Conservation (phyloP, 805 yeast genomes). For the Kuraishia molischiana region DNA sequence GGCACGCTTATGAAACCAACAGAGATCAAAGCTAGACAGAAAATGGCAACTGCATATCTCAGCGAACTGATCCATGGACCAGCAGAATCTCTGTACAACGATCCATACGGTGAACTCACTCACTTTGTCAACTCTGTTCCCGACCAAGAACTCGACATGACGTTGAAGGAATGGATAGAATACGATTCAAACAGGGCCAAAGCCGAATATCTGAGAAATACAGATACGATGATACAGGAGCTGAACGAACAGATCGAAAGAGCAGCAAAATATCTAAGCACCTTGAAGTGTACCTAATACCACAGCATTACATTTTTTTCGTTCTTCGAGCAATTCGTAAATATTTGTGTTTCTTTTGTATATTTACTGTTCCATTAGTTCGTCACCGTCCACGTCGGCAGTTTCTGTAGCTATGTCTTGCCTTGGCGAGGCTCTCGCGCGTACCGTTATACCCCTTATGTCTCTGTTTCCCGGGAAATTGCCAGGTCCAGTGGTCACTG, state of each 20-base stretch:
- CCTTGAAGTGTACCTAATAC: too few relatives aligned
- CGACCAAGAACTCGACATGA: conserved; percentile 55
- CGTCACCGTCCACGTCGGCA: background rate
- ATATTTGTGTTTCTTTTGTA: background rate
- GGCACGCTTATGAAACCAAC: too few relatives aligned
- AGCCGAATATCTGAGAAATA: conserved; percentile 32
- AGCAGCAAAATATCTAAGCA: conserved; percentile 34
- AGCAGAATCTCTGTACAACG: conserved; percentile 36
- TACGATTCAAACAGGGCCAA: conserved; percentile 47
- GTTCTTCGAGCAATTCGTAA: background rate
- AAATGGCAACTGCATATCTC: conserved; percentile 8
- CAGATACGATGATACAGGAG: conserved; percentile 34
- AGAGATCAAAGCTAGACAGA: background rate
- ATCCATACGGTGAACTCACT: conserved; percentile 55
- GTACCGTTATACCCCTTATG: background rate
- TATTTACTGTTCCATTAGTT: conserved; percentile 1
- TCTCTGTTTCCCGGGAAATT: background rate
- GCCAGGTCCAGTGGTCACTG: background rate
- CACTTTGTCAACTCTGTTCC: conserved; percentile 63
- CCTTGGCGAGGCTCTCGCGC: background rate
- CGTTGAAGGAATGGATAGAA: conserved; percentile 61
- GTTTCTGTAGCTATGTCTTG: background rate
- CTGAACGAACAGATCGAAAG: conserved; percentile 38
- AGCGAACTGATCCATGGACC: conserved; percentile 11
- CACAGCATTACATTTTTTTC: too few relatives aligned